Evolutionary conservation across 2,329 filamentous ascomycete species (phyloP).

Genomic region (Aureobasidium vineae): DNA sequence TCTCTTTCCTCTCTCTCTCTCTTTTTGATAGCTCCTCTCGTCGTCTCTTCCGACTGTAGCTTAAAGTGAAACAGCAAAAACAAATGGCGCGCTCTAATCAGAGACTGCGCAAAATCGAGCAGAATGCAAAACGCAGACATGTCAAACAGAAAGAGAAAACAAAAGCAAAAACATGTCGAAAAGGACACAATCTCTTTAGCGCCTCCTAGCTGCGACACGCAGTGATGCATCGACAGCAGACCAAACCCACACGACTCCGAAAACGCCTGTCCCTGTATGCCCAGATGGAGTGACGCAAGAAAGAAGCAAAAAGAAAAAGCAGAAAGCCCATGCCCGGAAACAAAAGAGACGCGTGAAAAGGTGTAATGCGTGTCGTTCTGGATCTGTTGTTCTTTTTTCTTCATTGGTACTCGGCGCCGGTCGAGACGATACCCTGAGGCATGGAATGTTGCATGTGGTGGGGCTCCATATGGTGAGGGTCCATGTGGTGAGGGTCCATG

Average conservation of each 20-base stretch:
- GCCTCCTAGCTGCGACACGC: background rate
- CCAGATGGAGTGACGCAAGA: background rate
- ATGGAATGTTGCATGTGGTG: conserved; percentile 15
- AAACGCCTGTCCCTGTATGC: conserved; percentile 14
- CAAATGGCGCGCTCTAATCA: background rate
- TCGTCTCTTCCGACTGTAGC: background rate
- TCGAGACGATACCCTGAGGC: conserved; percentile 10
- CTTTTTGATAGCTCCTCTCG: background rate
- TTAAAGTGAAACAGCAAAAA: background rate
- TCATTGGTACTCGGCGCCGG: conserved; percentile 25
- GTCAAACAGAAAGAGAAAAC: background rate
- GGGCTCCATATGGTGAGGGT: background rate
- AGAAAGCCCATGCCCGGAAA: background rate
- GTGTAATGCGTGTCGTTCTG: conserved; percentile 14
- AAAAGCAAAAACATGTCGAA: background rate
- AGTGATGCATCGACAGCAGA: background rate
- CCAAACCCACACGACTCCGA: background rate
- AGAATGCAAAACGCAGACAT: background rate
- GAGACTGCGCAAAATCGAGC: background rate
- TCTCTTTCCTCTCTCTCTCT: background rate
- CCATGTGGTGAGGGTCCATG: conserved; percentile 2
- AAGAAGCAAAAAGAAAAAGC: background rate
- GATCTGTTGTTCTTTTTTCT: conserved; percentile 5
- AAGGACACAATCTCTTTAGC: background rate
- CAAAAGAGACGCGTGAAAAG: conserved; percentile 25